A percentile compares a stretch with the other conserved stretches of the same genome.
Evolutionary conservation across 2,329 filamentous ascomycete species (phyloP).

Genomic region (Parafenestella ontariensis): DNA sequence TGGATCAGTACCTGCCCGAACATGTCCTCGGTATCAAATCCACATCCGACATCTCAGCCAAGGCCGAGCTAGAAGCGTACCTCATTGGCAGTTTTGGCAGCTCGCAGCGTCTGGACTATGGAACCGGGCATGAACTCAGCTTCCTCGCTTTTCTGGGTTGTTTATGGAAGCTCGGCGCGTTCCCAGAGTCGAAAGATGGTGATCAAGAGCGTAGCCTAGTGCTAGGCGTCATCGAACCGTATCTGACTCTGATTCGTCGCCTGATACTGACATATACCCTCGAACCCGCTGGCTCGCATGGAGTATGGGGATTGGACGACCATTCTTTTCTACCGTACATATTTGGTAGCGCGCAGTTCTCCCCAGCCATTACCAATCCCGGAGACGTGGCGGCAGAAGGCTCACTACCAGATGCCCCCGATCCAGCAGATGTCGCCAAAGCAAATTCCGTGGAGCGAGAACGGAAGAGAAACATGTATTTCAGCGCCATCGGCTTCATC

Average conservation of each 20-base stretch:
- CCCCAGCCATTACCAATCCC: constrained; percentile 69
- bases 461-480: constrained; percentile 72
- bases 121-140: constrained; percentile 93
- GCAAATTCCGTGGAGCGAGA: constrained; percentile 50
- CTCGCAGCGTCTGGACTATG: constrained; percentile 88
- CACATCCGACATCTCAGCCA: constrained; percentile 53
- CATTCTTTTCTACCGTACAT: constrained; percentile 95
- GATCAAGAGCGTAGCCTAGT: constrained; percentile 80
- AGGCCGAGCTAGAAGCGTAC: constrained; percentile 77
- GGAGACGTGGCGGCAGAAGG: constrained; percentile 75
- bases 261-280: constrained; percentile 91
- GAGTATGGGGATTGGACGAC: constrained; percentile 98
- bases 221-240: constrained; percentile 82
- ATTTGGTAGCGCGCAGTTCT: constrained; percentile 90
- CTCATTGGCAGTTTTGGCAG: constrained; percentile 88
- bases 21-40: constrained; percentile 52
- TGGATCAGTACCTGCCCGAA: constrained; percentile 63
- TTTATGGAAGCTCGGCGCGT: constrained; percentile 88
- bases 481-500: constrained; percentile 94
- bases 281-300: constrained; percentile 94
- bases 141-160: constrained; percentile 90
- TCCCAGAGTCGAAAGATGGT: constrained; percentile 63
- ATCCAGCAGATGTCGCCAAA: constrained; percentile 70
- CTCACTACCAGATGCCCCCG: constrained; percentile 71
- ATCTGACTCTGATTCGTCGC: constrained; percentile 78